These are phyloP conservation scores for Turritis glabra DNA, from an alignment of 345 rosid genomes.

Conservation along the genomic window DNA sequence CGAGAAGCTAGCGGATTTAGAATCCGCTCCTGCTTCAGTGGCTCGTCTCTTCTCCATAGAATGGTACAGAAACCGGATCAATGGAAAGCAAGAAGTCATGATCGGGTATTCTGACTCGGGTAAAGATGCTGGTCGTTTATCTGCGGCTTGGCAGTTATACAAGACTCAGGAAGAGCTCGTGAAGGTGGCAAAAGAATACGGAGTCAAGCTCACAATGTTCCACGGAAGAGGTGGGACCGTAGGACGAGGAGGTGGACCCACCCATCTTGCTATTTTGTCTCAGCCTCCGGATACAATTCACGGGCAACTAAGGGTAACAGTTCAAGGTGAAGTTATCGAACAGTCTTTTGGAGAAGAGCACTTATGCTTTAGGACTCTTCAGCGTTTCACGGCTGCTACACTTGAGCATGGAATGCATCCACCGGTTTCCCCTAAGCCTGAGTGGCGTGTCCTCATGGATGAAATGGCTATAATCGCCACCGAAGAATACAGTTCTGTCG, in stretches of 20 bases:
- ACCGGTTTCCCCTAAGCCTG: slow-evolving; percentile 92
- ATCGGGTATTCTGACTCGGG: slow-evolving; percentile 98
- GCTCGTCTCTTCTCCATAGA: slow-evolving; percentile 93
- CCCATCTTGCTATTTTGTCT: slow-evolving; percentile 95
- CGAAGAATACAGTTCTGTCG: slow-evolving; percentile 82
- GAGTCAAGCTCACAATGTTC: slow-evolving; percentile 92
- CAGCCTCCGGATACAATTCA: slow-evolving; percentile 97
- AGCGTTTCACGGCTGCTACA: slow-evolving; percentile 95
- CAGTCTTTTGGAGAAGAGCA: slow-evolving; percentile 95
- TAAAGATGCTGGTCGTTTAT: slow-evolving; percentile 92
- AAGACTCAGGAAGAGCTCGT: slow-evolving; percentile 95
- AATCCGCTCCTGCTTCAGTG: slow-evolving; percentile 90
- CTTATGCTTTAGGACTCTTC: slow-evolving; percentile 88
- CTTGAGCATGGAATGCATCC: slow-evolving; percentile 97
- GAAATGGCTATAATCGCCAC: slow-evolving; percentile 91
- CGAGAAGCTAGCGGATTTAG: slow-evolving; percentile 93
- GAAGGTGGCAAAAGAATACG: slow-evolving; percentile 78
- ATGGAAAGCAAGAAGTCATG: slow-evolving; percentile 98
- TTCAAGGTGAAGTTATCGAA: slow-evolving; percentile 96
- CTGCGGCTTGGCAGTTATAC: slow-evolving; percentile 95
- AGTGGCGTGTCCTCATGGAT: slow-evolving; percentile 96
- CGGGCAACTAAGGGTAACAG: slow-evolving; percentile 89
- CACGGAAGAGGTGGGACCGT: slow-evolving; percentile 99
- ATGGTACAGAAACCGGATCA: slow-evolving; percentile 83
- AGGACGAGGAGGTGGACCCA: slow-evolving; percentile 98